Evolutionary conservation across 495 filamentous ascomycete genomes (phyloP), one percentile per base, ranked within the genome.

Genomic region (Neurospora sp.): DNA sequence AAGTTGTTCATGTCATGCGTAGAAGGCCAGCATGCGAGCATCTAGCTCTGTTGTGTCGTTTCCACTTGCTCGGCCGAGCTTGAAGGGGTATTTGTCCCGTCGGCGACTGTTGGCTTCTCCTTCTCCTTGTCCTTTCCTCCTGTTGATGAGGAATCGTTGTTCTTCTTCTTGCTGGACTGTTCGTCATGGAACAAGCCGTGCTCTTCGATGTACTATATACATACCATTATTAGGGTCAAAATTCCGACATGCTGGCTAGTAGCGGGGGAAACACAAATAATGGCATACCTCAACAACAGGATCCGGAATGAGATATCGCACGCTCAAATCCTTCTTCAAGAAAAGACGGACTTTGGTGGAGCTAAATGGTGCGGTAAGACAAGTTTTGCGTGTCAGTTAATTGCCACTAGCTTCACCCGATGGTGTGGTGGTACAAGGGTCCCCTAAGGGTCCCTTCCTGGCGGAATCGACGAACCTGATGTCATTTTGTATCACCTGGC

Each of bases 271-370:
- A 20, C 31, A 35, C 40, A 12, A 3, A 5, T 6, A 3, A 73
- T 76, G 68, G 77, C 81, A 76, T 70, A 73, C 75, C 73, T 75
- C 76, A 6, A 76, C 75, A 59, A 75, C 78, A 18, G 75, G 75
- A 73, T 78, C 76, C 10, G 75, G 76, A 72, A 78, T 77, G 12
- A 81, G 69, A 27, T 77, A 84, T 72, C 86, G 87, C 35, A 92
- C 89, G 75, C 92, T 94, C 86, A 96, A 91, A 74, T 94, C 92
- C 75, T 91, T 89, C 74, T 90, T 87, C 69, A 95, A 80, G 81
- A 97, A 96, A 9, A 96, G 84, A 38, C 94, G 88, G 70, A 97
- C 94, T 81, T 95, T 96, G 40, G 94, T 97, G 66, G 91, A 93
- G 78, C 90, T 46, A 46, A 46, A 46, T 46, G 42, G 3, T 75